Evolutionary conservation across 1,139 yeast genomes (phyloP), one percentile per base, ranked within the genome.

Genomic region (Wickerhamiella pararugosa): DNA sequence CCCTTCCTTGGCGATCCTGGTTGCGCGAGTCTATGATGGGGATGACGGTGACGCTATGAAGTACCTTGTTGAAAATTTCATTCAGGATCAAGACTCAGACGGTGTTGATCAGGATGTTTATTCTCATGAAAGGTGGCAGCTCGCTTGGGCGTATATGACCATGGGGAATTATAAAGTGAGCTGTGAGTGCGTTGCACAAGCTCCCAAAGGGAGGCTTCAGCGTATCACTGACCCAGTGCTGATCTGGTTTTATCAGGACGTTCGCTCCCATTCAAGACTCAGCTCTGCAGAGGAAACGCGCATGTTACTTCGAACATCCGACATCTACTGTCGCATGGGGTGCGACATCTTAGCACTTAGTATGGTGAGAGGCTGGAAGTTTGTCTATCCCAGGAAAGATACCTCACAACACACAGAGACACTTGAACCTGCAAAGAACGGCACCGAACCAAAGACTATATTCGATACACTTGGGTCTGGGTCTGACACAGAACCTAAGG

Each of bases 301-400:
- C 9, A 75, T 78, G 53, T 70, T 86, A 8, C 56, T 73, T 25
- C 73, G 75, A 49, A 78, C 79, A 6, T 70, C 81, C 8, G 64
- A 70, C 37, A 79, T 83, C 45, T 82, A 84, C 53, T 67, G 75
- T 9, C 67, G 94, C 46, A 84, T 87, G 94, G 97, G 97, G 0
- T 87, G 97, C 62, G 94, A 87, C 52, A 72, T 76, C 49, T 59
- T 87, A 38, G 77, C 87, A 0, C 56, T 82, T 15, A 69, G 76
- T 38, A 58, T 86, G 41, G 63, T 81, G 3, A 65, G 65, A 41
- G 73, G 72, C 46, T 87, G 96, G 96, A 62, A 63, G 29, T 87
- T 86, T 54, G 59, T 67, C 21, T 15, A 15, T 15, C 21, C 21
- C 21, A 15, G 21, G 21, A 15, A 15, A 15, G 21, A 15, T 15